These are phyloP conservation scores for Triglochin maritima DNA, from an alignment of 106 monocot species.

Conservation along the genomic window DNA sequence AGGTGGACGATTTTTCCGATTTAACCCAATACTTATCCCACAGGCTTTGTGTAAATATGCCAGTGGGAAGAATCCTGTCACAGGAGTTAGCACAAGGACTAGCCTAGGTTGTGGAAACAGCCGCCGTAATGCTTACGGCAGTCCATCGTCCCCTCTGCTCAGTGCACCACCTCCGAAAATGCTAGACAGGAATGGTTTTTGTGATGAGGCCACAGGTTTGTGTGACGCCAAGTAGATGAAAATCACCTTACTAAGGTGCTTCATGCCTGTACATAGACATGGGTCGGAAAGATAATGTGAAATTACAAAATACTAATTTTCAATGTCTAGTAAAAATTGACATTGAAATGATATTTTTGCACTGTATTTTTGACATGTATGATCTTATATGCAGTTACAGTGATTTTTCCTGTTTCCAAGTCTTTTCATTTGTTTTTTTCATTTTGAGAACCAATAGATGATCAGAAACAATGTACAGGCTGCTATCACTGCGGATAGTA, in stretches of 20 bases:
- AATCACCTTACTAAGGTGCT: background rate
- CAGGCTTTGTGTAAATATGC: conserved; percentile 98
- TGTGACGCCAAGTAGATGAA: conserved; percentile 48
- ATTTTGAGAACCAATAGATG: conserved; percentile 96
- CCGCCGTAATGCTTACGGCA: conserved; percentile 84
- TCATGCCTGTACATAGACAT: background rate
- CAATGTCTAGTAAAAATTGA: background rate
- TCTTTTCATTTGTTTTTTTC: background rate
- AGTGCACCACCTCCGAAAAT: conserved; percentile 78
- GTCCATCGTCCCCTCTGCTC: conserved; percentile 87
- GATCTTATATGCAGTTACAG: too few species aligned
- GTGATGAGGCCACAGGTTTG: conserved; percentile 63
- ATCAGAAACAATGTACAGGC: conserved; percentile 89
- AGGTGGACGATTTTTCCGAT: too few species aligned
- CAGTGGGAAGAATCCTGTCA: conserved; percentile 69
- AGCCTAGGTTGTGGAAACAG: conserved; percentile 90
- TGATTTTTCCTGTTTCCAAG: too few species aligned
- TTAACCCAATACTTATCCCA: background rate
- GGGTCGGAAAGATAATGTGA: background rate
- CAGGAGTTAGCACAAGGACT: conserved; percentile 70
- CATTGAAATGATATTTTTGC: background rate
- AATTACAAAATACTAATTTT: too few species aligned
- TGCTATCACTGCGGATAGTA: conserved; percentile 88
- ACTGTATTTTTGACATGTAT: too few species aligned
- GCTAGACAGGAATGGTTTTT: conserved; percentile 78